These are phyloP conservation scores for Lojkania enalia DNA, from an alignment of 2,329 filamentous ascomycete genomes.

Conservation along the genomic window DNA sequence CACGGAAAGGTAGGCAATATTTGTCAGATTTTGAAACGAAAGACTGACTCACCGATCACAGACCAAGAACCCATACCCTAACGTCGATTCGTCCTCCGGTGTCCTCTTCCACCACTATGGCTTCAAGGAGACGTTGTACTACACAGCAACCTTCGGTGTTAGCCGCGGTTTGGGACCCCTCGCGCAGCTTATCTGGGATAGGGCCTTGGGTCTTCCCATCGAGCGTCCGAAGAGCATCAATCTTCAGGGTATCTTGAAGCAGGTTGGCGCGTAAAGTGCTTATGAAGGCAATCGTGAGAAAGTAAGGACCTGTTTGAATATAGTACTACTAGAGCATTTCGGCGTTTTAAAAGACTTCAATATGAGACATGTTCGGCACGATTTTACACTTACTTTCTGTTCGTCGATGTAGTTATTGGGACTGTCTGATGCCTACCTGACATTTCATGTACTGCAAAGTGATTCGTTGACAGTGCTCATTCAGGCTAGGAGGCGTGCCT, in stretches of 20 bases:
- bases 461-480: too few species aligned
- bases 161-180: conserved; percentile 78
- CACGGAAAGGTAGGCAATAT: conserved; percentile 73
- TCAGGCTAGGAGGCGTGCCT: too few species aligned
- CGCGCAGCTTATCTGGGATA: conserved; percentile 94
- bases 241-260: conserved; percentile 78
- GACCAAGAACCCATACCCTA: conserved; percentile 97
- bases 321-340: conserved; percentile 20
- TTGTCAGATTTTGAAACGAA: not conserved
- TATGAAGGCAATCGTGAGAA: not conserved
- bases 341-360: conserved; percentile 4
- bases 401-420: too few species aligned
- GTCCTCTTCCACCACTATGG: conserved; percentile 98
- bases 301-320: conserved; percentile 17
- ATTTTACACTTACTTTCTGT: too few species aligned
- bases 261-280: conserved; percentile 42
- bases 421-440: too few species aligned
- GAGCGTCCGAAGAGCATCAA: conserved; percentile 98
- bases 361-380: too few species aligned
- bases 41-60: conserved; percentile 27
- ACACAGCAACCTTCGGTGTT: conserved; percentile 74
- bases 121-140: conserved; percentile 96
- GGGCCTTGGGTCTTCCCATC: conserved; percentile 89
- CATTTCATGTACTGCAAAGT: too few species aligned
- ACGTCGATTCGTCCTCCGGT: conserved; percentile 91